Conservation (phyloP, 768 basidiomycete species). For the Rhizopogon salebrosus region DNA sequence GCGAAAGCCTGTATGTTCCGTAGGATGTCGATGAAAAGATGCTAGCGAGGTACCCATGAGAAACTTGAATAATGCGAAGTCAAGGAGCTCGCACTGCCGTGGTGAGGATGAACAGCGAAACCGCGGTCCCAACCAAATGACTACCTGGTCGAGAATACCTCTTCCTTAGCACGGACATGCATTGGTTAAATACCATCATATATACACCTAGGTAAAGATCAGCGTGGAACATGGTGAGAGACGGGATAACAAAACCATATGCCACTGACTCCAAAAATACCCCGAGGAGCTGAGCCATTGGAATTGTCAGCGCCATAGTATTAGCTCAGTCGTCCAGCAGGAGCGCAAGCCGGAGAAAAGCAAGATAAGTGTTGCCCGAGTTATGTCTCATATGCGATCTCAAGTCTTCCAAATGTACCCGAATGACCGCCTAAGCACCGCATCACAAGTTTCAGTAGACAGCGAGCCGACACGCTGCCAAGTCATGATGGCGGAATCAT, state of each 20-base stretch:
- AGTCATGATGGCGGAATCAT: too few species aligned
- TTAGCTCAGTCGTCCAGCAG: neutral
- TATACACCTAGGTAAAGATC: neutral
- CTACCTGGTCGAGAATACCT: conserved; percentile 3
- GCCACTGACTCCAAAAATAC: conserved; percentile 5
- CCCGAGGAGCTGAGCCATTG: conserved; percentile 6
- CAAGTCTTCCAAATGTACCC: too few species aligned
- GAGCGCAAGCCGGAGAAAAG: too few species aligned
- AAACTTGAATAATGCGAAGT: neutral
- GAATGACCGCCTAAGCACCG: too few species aligned
- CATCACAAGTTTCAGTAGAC: too few species aligned
- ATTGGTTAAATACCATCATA: conserved; percentile 4
- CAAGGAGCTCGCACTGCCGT: conserved; percentile 1
- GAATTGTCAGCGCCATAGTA: conserved; percentile 3
- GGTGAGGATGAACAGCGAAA: conserved; percentile 5
- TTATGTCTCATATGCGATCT: too few species aligned
- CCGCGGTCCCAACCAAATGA: conserved; percentile 3
- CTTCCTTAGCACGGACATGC: conserved; percentile 2
- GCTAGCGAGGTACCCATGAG: conserved; percentile 7
- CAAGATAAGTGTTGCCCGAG: too few species aligned
- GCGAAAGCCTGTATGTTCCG: conserved; percentile 19
- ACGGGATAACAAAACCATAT: conserved; percentile 1
- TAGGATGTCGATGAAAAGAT: conserved; percentile 15
- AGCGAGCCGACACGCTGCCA: too few species aligned
- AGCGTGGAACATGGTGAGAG: neutral